A percentile compares a stretch with the other conserved stretches of the same genome.
These are phyloP conservation scores for Fraxinus nigra DNA, from an alignment of 305 asterid genomes.

Conservation along the genomic window DNA sequence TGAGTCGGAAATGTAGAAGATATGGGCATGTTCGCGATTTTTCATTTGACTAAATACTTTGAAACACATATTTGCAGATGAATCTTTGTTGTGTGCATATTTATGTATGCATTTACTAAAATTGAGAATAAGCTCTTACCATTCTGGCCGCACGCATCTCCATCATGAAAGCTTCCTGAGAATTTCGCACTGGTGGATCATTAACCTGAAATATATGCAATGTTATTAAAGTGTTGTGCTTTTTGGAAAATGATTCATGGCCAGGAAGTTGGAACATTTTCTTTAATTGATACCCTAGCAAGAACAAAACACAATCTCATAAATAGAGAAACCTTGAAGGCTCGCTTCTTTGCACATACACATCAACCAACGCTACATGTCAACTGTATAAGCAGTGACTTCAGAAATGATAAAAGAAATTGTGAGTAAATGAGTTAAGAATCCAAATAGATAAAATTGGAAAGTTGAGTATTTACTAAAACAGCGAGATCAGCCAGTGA, in stretches of 20 bases:
- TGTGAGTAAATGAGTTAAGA: too few relatives aligned
- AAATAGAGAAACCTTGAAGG: not conserved
- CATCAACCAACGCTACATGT: not conserved
- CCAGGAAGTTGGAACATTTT: not conserved
- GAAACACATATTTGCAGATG: not conserved
- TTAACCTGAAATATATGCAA: slow-evolving; percentile 51
- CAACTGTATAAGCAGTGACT: too few relatives aligned
- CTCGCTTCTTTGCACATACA: not conserved
- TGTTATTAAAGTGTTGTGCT: not conserved
- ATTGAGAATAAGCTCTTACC: slow-evolving; percentile 39
- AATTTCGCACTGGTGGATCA: slow-evolving; percentile 83
- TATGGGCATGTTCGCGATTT: not conserved
- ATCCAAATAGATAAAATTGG: too few relatives aligned
- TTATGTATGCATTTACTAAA: not conserved
- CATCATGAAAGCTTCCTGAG: slow-evolving; percentile 93
- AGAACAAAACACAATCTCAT: not conserved
- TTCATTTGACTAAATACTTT: not conserved
- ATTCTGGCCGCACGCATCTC: slow-evolving; percentile 91
- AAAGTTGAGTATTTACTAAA: too few relatives aligned
- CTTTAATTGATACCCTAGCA: not conserved
- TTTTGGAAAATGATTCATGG: not conserved
- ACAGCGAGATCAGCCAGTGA: too few relatives aligned
- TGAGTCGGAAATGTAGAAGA: not conserved
- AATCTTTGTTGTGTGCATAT: not conserved
- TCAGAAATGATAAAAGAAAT: too few relatives aligned